phyloP scores from a whole-genome alignment of 2,329 filamentous ascomycete species.

The Aspergillus sp. region DNA sequence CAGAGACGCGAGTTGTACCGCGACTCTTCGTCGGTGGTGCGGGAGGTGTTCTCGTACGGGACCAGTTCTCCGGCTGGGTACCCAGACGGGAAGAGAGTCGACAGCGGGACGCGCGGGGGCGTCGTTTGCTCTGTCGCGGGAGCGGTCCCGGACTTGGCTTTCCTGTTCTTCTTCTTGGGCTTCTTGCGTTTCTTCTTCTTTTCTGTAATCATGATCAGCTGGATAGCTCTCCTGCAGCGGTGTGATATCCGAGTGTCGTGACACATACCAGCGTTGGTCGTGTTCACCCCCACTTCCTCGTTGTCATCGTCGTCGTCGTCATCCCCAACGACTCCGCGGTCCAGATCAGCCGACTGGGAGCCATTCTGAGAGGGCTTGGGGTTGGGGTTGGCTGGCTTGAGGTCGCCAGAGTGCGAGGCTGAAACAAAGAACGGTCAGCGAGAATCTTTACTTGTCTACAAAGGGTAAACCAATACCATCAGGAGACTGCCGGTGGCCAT shows the following conservation, averaged over 20 bases:
- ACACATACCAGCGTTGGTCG: neutral
- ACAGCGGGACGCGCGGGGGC: conserved; percentile 48
- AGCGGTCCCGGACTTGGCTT: neutral
- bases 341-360: neutral
- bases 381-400: neutral
- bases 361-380: neutral
- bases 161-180: conserved; percentile 15
- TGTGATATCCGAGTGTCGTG: neutral
- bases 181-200: conserved; percentile 42
- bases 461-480: neutral
- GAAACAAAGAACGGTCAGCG: neutral
- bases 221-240: neutral
- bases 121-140: conserved; percentile 38
- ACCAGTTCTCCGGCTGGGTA: conserved; percentile 49
- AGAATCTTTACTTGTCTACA: neutral
- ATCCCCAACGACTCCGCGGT: neutral
- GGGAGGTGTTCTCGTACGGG: conserved; percentile 43
- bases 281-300: neutral
- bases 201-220: neutral
- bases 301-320: neutral
- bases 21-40: conserved; percentile 49
- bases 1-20: conserved; percentile 43
- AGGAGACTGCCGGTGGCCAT: neutral
- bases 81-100: conserved; percentile 45
- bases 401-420: neutral